These are phyloP conservation scores for Lentinus tigrinus DNA, from an alignment of 768 basidiomycete genomes.

Conservation along the genomic window DNA sequence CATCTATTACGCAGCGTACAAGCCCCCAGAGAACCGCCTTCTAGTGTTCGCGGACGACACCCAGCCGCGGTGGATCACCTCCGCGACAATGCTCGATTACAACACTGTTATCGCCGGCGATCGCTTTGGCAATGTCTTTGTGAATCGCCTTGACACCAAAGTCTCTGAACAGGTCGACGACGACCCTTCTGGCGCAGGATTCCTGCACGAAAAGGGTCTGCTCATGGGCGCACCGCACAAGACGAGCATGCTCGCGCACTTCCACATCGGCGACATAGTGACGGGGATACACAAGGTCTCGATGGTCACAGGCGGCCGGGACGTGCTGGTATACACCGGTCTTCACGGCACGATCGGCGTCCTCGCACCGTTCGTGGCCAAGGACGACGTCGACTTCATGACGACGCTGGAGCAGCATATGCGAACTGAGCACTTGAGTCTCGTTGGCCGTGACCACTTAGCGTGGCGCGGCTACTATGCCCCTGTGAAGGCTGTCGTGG, in stretches of 20 bases:
- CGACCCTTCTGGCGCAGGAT: constrained; percentile 95
- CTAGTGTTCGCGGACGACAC: constrained; percentile 93
- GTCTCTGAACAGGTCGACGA: constrained; percentile 93
- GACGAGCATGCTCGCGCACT: constrained; percentile 85
- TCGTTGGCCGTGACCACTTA: constrained; percentile 94
- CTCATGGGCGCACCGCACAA: constrained; percentile 98
- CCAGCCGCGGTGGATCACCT: constrained; percentile 90
- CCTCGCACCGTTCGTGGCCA: constrained; percentile 93
- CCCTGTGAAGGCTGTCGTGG: constrained; percentile 93
- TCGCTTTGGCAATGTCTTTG: constrained; percentile 94
- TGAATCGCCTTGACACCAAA: constrained; percentile 84
- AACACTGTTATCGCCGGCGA: constrained; percentile 91
- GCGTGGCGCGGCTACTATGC: constrained; percentile 95
- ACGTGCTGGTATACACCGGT: constrained; percentile 91
- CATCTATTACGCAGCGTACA: constrained; percentile 86
- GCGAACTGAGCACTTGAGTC: constrained; percentile 81
- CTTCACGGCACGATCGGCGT: constrained; percentile 96
- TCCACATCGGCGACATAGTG: constrained; percentile 88
- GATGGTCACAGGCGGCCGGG: constrained; percentile 94
- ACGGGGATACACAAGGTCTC: constrained; percentile 92
- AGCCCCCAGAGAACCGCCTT: constrained; percentile 89
- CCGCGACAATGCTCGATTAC: constrained; percentile 93
- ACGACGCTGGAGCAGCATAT: constrained; percentile 94
- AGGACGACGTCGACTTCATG: constrained; percentile 98
- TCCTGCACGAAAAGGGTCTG: constrained; percentile 90